Base-by-base conservation (phyloP, 495 filamentous ascomycete genomes). In the Daldinia loculata region DNA sequence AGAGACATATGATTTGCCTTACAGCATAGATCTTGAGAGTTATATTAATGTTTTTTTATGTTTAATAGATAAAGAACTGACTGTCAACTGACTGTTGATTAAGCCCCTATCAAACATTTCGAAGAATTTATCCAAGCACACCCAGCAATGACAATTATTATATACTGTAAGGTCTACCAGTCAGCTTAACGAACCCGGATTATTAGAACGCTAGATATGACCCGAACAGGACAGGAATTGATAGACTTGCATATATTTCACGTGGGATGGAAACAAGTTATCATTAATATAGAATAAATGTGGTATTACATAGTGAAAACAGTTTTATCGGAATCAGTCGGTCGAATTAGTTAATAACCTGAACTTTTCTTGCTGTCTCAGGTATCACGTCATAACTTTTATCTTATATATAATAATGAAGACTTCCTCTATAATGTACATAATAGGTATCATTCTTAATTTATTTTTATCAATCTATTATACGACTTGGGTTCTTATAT, bases 1-100 rank as follows among this genome's bases (percentile, higher is more conserved):
- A 53, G 56, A 30, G 24, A 32, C n/a, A n/a, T n/a, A n/a, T 34
- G 64, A 56, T 67, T 50, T 36, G 6, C 57, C 56, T 17, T 55
- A 48, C 45, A 59, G 7, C 39, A 30, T 27, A 56, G 24, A 36
- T 53, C 32, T 27, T 12, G 22, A 45, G 8, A 30, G 36, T 26
- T 26, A 8, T 9, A 24, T 27, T 2, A 30, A 30, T 30, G 29
- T 30, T 27, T 26, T 1, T 1, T 3, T 30, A 30, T 30, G 29
- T 8, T 6, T 30, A 30, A 30, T 30, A 30, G 0, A 30, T 30
- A 8, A 30, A 30, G 6, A 30, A 30, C 29, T 30, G 8, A 32
- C 8, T 32, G 8, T 32, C 8, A 32, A 32, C 7, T 32, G 30
- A 32, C 8, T 32, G 8, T 32, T 11, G 30, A 32, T 9, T 32